A percentile compares a stretch with the other conserved stretches of the same genome.
Evolutionary conservation across 768 basidiomycete genomes (phyloP).

Genomic region (Cytidiella melzeri): DNA sequence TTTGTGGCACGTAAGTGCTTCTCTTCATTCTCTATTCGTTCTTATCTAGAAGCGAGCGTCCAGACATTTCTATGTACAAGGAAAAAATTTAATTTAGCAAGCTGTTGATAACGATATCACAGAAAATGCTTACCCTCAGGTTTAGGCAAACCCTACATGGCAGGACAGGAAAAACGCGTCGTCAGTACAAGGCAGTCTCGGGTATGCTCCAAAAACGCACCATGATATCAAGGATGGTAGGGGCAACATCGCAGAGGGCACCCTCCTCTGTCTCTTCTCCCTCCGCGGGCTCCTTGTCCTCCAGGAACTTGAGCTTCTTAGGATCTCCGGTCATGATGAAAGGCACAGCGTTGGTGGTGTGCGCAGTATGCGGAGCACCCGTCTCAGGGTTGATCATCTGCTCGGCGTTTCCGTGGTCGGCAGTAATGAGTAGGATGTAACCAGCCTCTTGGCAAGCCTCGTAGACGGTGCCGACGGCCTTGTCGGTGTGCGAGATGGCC

Average conservation of each 20-base stretch:
- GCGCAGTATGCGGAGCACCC: conserved; percentile 86
- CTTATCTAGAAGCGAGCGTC: conserved; percentile 25
- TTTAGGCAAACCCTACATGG: conserved; percentile 55
- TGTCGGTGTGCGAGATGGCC: conserved; percentile 84
- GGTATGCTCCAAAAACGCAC: conserved; percentile 22
- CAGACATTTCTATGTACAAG: conserved; percentile 27
- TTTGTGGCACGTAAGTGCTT: background rate
- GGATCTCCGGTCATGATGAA: conserved; percentile 78
- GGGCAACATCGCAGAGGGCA: conserved; percentile 86
- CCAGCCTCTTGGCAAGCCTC: conserved; percentile 80
- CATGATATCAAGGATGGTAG: conserved; percentile 78
- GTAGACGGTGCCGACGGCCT: conserved; percentile 83
- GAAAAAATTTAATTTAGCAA: no score
- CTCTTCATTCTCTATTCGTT: conserved; percentile 13
- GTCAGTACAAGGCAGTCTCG: background rate
- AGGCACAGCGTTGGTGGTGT: conserved; percentile 84
- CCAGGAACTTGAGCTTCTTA: conserved; percentile 46
- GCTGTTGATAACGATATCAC: no score
- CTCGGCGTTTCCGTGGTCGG: conserved; percentile 95
- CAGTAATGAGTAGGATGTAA: conserved; percentile 82
- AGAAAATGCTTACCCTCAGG: conserved; percentile 50
- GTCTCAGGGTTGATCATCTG: conserved; percentile 85
- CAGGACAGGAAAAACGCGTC: conserved; percentile 1
- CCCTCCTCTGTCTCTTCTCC: conserved; percentile 43
- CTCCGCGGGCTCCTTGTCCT: conserved; percentile 43